Evolutionary conservation across 139 green algal genomes (phyloP).

Genomic region (Micractinium conductrix): DNA sequence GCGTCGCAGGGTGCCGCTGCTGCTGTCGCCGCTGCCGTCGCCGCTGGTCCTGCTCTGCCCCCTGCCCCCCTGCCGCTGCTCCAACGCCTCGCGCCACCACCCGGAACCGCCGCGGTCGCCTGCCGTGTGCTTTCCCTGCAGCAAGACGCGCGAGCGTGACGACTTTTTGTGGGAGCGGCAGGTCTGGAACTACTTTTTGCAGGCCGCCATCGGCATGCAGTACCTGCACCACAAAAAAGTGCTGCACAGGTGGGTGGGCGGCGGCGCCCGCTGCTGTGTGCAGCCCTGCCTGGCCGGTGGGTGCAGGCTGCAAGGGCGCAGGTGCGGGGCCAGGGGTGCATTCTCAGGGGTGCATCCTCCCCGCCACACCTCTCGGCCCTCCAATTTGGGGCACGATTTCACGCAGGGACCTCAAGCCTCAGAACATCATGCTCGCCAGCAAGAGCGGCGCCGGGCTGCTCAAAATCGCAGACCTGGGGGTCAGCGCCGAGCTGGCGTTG

Average conservation of each 20-base stretch:
- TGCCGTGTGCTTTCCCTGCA: constrained; percentile 42
- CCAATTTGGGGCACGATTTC: too few species aligned
- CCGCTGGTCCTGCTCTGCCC: background rate
- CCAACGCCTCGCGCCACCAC: too few species aligned
- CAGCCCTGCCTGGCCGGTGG: too few species aligned
- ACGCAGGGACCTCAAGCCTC: constrained; percentile 37
- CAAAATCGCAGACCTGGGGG: constrained; percentile 82
- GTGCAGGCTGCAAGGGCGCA: too few species aligned
- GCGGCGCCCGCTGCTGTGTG: background rate
- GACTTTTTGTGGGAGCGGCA: constrained; percentile 78
- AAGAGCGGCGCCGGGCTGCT: constrained; percentile 31
- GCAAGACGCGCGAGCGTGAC: constrained; percentile 59
- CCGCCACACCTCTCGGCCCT: too few species aligned
- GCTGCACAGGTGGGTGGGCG: constrained; percentile 61
- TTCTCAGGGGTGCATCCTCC: too few species aligned
- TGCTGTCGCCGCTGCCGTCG: background rate
- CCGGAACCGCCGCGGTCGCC: too few species aligned
- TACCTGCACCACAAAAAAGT: constrained; percentile 75
- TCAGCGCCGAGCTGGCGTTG: constrained; percentile 80
- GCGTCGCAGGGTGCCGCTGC: too few species aligned
- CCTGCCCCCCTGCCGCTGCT: background rate
- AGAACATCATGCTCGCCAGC: constrained; percentile 80
- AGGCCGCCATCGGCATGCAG: constrained; percentile 65
- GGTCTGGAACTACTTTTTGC: constrained; percentile 81
- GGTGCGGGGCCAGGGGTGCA: too few species aligned